Conservation (phyloP, 306 rosid genomes). For the Mimosa pudica region DNA sequence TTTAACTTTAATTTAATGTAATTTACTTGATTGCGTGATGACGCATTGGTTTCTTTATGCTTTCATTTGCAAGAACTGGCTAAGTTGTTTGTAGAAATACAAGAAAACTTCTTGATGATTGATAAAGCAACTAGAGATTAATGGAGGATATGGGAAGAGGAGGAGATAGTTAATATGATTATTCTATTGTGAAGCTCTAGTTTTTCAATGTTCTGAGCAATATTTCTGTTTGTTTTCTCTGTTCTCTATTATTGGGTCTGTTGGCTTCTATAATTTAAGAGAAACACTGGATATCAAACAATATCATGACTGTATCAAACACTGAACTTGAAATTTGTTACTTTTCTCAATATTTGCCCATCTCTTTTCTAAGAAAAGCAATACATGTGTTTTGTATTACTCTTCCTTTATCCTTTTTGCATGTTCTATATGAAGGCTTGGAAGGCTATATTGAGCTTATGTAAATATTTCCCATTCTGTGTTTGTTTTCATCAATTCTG, state of each 20-base stretch:
- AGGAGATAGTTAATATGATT: background rate
- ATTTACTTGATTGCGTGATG: background rate
- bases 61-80: background rate
- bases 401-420: background rate
- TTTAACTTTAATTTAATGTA: background rate
- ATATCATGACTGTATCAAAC: background rate
- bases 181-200: background rate
- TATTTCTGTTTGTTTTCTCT: background rate
- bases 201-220: background rate
- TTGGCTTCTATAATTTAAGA: background rate
- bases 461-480: background rate
- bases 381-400: background rate
- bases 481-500: background rate
- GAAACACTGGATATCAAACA: background rate
- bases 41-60: background rate
- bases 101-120: background rate
- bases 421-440: background rate
- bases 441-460: background rate
- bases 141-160: background rate
- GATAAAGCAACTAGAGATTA: background rate
- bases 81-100: background rate
- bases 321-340: background rate
- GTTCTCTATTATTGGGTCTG: background rate
- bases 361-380: background rate
- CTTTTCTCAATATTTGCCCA: background rate